Conservation (phyloP, 1,139 yeast species). For the Kluyveromyces sp. region DNA sequence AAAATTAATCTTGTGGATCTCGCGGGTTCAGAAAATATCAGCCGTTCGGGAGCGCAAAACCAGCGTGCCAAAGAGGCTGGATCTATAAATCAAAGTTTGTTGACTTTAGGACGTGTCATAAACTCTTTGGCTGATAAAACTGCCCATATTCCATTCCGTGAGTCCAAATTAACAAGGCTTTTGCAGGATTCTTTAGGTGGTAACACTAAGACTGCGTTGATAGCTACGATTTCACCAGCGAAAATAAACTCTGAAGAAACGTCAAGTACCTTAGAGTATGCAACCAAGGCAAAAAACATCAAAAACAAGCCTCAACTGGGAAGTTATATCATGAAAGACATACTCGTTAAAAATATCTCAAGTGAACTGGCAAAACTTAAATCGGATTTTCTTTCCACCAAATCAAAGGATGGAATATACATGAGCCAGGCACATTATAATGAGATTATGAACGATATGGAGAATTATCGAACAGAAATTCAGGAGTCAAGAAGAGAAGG, state of each 20-base stretch:
- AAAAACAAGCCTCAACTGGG: constrained; percentile 55
- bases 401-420: constrained; percentile 56
- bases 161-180: constrained; percentile 56
- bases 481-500: constrained; percentile 37
- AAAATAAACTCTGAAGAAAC: constrained; percentile 56
- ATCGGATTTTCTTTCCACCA: constrained; percentile 53
- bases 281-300: constrained; percentile 58
- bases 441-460: constrained; percentile 40
- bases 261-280: constrained; percentile 56
- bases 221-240: constrained; percentile 65
- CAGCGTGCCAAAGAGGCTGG: constrained; percentile 65
- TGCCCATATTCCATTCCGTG: constrained; percentile 56
- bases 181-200: constrained; percentile 65
- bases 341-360: constrained; percentile 50
- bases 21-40: constrained; percentile 71
- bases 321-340: constrained; percentile 42
- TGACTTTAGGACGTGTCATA: constrained; percentile 60
- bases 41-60: constrained; percentile 50
- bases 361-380: constrained; percentile 49
- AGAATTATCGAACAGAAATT: constrained; percentile 40
- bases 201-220: constrained; percentile 55
- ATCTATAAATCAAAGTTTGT: constrained; percentile 56
- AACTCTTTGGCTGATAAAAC: constrained; percentile 43
- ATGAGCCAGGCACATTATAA: constrained; percentile 54
- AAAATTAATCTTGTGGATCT: constrained; percentile 72